Evolutionary conservation across 441 rosid genomes (phyloP).

Genomic region (Eutrema salsugineum): DNA sequence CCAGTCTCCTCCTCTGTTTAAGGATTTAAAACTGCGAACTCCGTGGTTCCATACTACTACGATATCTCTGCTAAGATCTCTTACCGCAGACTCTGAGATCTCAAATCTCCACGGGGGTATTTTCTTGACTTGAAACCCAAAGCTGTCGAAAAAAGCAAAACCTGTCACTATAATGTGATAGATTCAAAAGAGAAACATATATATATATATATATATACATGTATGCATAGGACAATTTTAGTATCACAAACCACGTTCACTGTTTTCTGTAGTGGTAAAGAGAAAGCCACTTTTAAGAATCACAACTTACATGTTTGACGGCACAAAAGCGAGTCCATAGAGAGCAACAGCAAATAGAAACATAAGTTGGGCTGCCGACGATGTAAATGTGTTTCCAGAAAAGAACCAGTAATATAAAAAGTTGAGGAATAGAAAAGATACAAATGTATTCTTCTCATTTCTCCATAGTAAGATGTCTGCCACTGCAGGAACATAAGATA

Average conservation of each 20-base stretch:
- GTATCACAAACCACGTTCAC: not conserved
- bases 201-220: not conserved
- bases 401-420: slow-evolving; percentile 77
- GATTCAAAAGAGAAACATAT: not conserved
- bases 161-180: not conserved
- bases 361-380: slow-evolving; percentile 73
- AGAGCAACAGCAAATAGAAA: slow-evolving; percentile 45
- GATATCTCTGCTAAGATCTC: slow-evolving; percentile 45
- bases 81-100: slow-evolving; percentile 42
- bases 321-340: slow-evolving; percentile 55
- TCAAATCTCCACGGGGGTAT: slow-evolving; percentile 56
- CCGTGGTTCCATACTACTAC: slow-evolving; percentile 60
- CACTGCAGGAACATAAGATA: slow-evolving; percentile 50
- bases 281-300: not conserved
- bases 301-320: slow-evolving; percentile 59
- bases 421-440: slow-evolving; percentile 51
- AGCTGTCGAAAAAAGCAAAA: slow-evolving; percentile 39
- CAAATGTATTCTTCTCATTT: slow-evolving; percentile 80
- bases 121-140: slow-evolving; percentile 42
- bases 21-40: slow-evolving; percentile 31
- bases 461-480: slow-evolving; percentile 91
- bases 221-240: not conserved
- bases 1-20: slow-evolving; percentile 73
- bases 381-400: slow-evolving; percentile 62
- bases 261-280: not conserved